Conservation (phyloP, 2,329 filamentous ascomycete species). For the Apiospora sp. region DNA sequence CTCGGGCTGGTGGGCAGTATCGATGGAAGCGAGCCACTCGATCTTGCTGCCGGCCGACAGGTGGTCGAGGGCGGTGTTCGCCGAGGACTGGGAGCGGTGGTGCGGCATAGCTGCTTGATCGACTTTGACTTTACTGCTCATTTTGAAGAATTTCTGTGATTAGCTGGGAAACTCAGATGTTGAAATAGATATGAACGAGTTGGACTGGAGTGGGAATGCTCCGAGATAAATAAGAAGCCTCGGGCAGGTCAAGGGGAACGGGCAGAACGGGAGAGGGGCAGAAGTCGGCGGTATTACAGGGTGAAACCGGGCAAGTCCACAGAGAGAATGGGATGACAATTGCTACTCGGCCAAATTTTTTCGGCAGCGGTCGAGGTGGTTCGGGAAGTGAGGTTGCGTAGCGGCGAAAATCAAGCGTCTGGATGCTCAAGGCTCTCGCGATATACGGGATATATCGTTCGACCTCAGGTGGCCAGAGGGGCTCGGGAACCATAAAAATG, state of each 20-base stretch:
- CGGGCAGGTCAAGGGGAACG: neutral
- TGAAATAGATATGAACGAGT: neutral
- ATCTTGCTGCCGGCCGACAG: constrained; percentile 78
- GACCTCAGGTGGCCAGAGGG: constrained; percentile 21
- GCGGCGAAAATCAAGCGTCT: constrained; percentile 3
- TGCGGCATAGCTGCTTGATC: constrained; percentile 27
- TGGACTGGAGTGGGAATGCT: neutral
- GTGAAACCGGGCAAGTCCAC: constrained; percentile 20
- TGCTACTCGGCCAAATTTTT: constrained; percentile 9
- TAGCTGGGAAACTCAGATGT: neutral
- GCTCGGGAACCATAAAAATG: constrained; percentile 17
- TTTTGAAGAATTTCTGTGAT: constrained; percentile 4
- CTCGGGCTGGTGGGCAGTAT: constrained; percentile 86
- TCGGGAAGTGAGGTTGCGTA: constrained; percentile 17
- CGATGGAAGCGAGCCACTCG: constrained; percentile 73
- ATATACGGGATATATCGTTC: constrained; percentile 15
- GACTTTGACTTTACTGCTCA: constrained; percentile 4
- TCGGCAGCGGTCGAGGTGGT: constrained; percentile 4
- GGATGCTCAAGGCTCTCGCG: constrained; percentile 13
- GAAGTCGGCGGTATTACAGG: constrained; percentile 19
- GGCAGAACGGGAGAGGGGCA: neutral
- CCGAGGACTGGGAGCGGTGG: constrained; percentile 45
- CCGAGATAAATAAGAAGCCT: constrained; percentile 8
- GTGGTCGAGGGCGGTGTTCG: constrained; percentile 81
- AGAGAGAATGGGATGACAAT: constrained; percentile 7